These are phyloP conservation scores for Xylaria telfairii DNA, from an alignment of 495 filamentous ascomycete species.

Conservation along the genomic window DNA sequence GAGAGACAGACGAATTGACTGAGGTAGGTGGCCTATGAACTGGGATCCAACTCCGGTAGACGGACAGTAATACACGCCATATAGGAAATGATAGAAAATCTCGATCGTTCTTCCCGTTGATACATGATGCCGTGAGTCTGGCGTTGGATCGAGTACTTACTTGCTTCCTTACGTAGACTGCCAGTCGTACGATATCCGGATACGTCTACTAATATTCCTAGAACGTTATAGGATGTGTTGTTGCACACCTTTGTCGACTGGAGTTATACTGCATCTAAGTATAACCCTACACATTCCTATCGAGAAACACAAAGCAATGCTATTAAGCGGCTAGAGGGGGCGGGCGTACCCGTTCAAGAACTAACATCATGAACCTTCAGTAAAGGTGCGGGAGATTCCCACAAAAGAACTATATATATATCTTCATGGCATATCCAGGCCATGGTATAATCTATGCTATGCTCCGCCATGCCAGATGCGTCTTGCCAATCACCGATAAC, in stretches of 20 bases:
- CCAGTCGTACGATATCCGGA: no score
- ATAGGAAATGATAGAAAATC: neutral
- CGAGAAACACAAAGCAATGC: neutral
- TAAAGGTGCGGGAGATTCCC: neutral
- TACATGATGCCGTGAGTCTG: neutral
- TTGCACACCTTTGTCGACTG: neutral
- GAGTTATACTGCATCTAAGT: no score
- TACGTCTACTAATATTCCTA: neutral
- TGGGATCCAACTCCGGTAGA: neutral
- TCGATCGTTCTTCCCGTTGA: neutral
- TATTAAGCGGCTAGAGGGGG: neutral
- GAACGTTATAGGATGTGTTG: neutral
- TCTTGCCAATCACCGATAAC: neutral
- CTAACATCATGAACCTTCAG: neutral
- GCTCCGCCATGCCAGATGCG: neutral
- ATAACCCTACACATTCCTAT: no score
- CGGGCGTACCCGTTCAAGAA: neutral
- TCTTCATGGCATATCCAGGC: constrained; percentile 10
- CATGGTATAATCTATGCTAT: constrained; percentile 14
- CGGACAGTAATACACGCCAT: neutral
- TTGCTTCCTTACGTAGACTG: neutral
- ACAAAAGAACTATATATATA: neutral
- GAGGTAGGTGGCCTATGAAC: neutral
- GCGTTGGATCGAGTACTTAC: neutral
- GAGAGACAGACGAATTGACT: neutral